A percentile compares a stretch with the other conserved stretches of the same genome.
These are phyloP conservation scores for Pythium aquatile DNA, from an alignment of 352 stramenopile genomes.

Conservation along the genomic window DNA sequence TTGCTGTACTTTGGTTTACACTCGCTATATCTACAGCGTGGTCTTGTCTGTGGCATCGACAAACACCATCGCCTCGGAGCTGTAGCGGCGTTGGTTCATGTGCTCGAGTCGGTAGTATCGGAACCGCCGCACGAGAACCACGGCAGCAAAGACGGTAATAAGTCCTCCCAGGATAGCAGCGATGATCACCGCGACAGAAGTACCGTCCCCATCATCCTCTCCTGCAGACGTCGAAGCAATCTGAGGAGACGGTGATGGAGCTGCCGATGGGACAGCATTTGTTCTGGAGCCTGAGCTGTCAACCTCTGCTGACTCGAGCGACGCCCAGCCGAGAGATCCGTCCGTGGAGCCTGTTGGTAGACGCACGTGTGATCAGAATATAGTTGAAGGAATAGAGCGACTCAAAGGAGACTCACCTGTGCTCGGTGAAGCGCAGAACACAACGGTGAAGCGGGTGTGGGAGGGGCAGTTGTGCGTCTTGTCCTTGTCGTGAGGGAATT, in stretches of 20 bases:
- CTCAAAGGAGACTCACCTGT: background rate
- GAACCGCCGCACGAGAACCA: conserved; percentile 19
- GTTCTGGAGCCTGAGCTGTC: background rate
- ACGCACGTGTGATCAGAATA: background rate
- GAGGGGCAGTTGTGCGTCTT: conserved; percentile 60
- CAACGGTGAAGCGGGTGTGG: conserved; percentile 35
- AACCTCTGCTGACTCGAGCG: conserved; percentile 12
- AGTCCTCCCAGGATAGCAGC: conserved; percentile 21
- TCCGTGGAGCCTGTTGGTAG: conserved; percentile 1
- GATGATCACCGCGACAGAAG: conserved; percentile 16
- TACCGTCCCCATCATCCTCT: conserved; percentile 1
- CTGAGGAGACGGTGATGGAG: background rate
- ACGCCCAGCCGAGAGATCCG: conserved; percentile 10
- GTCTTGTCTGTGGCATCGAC: conserved; percentile 26
- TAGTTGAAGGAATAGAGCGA: background rate
- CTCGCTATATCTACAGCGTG: conserved; percentile 5
- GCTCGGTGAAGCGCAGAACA: conserved; percentile 37
- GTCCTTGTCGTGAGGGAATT: conserved; percentile 46
- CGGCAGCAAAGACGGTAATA: conserved; percentile 27
- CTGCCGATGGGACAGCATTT: background rate
- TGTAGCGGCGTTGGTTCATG: conserved; percentile 18
- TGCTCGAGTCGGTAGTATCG: conserved; percentile 11
- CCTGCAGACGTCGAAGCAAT: background rate
- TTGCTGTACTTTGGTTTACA: no score
- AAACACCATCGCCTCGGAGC: conserved; percentile 36